Conservation (phyloP, 179 eudicot genomes). For the Beta corolliflora region DNA sequence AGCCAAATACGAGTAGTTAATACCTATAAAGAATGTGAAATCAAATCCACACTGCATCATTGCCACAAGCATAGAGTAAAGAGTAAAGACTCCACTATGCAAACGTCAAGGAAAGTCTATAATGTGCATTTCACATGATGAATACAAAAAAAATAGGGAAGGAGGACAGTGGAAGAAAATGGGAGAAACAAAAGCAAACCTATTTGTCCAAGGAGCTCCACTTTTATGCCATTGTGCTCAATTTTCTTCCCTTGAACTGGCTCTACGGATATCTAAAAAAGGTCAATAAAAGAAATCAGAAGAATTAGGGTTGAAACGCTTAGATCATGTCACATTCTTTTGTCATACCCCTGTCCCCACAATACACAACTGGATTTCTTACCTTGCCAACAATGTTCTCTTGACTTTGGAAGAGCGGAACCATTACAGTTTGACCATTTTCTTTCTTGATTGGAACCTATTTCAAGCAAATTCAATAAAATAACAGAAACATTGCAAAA, state of each 20-base stretch:
- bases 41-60: background rate
- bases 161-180: background rate
- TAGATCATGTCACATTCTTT: background rate
- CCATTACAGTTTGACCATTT: conserved; percentile 80
- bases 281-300: conserved; percentile 17
- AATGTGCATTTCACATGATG: conserved; percentile 1
- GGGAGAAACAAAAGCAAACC: conserved; percentile 42
- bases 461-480: conserved; percentile 9
- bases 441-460: conserved; percentile 94
- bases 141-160: background rate
- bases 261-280: conserved; percentile 72
- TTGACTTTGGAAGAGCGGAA: conserved; percentile 92
- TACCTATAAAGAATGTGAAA: background rate
- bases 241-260: conserved; percentile 93
- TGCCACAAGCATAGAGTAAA: background rate
- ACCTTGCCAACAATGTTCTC: conserved; percentile 94
- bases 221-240: conserved; percentile 95
- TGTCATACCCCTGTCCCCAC: too few species aligned
- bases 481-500: background rate
- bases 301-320: background rate
- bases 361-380: background rate
- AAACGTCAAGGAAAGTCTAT: background rate
- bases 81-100: background rate
- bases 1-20: background rate
- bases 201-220: conserved; percentile 98